Evolutionary conservation across 352 stramenopile species (phyloP), one percentile per base, ranked within the genome.

Genomic region (Globisporangium orthogonon): DNA sequence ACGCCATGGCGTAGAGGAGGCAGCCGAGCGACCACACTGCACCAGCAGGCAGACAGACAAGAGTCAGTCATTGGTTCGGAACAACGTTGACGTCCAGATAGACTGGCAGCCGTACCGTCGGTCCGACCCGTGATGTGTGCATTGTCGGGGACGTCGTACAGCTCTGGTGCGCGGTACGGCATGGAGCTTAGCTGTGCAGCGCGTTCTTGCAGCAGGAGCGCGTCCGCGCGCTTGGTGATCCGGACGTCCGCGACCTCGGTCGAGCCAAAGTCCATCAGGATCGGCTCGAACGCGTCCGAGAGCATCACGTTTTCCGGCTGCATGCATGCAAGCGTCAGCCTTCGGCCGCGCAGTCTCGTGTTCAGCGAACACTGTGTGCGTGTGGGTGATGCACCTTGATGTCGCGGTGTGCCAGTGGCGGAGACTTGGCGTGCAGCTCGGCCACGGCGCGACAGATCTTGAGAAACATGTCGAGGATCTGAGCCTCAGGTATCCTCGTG

Each of bases 191-290:
- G 73, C 40, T 89, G 83, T 4, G 86, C 78, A n/a, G 87, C 85
- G 30, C 78, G 70, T 47, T 96, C 87, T 63, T 96, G 87, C 2
- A 94, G 53, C 48, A 91, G 53, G n/a, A 96, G 56, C 7, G 87
- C 87, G 50, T 96, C 87, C 0, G 76, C 73, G 7, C 85, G 81
- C 55, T 80, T 90, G 9, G 69, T 61, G 35, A 96, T 80, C 7
- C 58, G 69, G 30, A 89, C 66, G 50, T 95, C 74, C 23, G 75
- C 83, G 48, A 70, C 67, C 10, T 70, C 74, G 52, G 88, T 67
- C 1, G 85, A 95, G 0, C 87, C 87, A 74, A 96, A 95, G 60
- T 96, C 87, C n/a, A 85, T 95, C 54, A 96, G 62, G 40, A 96
- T 61, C 3, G 86, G 86, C 52, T 92, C 84, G n/a, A 76, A 65